phyloP scores from a whole-genome alignment of 2,329 filamentous ascomycete genomes.

The Colletotrichum chrysophilum region DNA sequence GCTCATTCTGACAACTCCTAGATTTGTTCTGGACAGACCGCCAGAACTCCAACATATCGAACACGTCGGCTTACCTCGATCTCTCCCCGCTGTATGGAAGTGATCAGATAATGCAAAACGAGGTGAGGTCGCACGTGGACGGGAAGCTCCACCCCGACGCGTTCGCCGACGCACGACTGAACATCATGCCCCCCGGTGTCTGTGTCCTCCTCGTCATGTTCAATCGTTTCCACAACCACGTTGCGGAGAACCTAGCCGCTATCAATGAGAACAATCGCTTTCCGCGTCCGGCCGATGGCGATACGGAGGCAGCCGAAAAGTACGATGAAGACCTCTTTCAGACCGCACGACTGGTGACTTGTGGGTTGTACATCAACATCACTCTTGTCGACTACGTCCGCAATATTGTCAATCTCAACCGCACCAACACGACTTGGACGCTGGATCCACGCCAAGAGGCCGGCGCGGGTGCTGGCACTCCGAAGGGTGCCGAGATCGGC shows the following conservation, averaged over 20 bases:
- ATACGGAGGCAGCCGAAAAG: slow-evolving; percentile 64
- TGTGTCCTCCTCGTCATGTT: slow-evolving; percentile 78
- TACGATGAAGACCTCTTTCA: slow-evolving; percentile 82
- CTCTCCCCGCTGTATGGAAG: slow-evolving; percentile 75
- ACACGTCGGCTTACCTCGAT: slow-evolving; percentile 76
- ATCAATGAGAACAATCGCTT: slow-evolving; percentile 89
- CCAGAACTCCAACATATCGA: slow-evolving; percentile 62
- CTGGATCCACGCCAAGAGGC: slow-evolving; percentile 78
- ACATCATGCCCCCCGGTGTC: slow-evolving; percentile 75
- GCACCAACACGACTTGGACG: slow-evolving; percentile 69
- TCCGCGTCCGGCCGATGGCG: slow-evolving; percentile 64
- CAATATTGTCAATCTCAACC: slow-evolving; percentile 76
- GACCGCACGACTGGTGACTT: slow-evolving; percentile 76
- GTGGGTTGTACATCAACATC: slow-evolving; percentile 80
- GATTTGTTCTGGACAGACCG: slow-evolving; percentile 76
- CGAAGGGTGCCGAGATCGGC: slow-evolving; percentile 68
- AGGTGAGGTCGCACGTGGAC: slow-evolving; percentile 71
- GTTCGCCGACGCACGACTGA: slow-evolving; percentile 73
- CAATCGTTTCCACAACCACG: slow-evolving; percentile 86
- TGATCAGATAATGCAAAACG: slow-evolving; percentile 69
- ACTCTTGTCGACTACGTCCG: slow-evolving; percentile 79
- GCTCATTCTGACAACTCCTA: slow-evolving; percentile 22
- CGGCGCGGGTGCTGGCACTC: slow-evolving; percentile 58
- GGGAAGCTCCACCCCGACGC: slow-evolving; percentile 76
- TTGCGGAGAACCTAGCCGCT: slow-evolving; percentile 77